Conservation (phyloP, 2,329 filamentous ascomycete genomes). For the Xylaria digitata region DNA sequence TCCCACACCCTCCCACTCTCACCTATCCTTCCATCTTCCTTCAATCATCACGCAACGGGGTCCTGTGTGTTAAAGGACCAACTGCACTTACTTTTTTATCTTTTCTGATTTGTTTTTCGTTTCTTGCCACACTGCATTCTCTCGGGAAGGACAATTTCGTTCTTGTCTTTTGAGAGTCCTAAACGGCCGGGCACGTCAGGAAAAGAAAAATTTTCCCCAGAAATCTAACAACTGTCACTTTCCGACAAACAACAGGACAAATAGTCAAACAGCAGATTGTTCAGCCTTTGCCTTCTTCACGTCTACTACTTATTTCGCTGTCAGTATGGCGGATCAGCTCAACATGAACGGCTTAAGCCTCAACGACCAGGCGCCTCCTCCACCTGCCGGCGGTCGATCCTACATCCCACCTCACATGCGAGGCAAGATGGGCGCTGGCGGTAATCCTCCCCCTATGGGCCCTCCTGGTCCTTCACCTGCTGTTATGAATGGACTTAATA, state of each 20-base stretch:
- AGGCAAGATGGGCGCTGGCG: slow-evolving; percentile 59
- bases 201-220: slow-evolving; percentile 44
- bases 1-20: slow-evolving; percentile 33
- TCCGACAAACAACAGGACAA: slow-evolving; percentile 32
- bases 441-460: slow-evolving; percentile 46
- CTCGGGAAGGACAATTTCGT: slow-evolving; percentile 47
- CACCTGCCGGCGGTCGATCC: slow-evolving; percentile 61
- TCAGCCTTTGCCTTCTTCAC: slow-evolving; percentile 30
- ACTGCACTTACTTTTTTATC: slow-evolving; percentile 37
- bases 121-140: slow-evolving; percentile 41
- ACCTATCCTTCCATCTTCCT: slow-evolving; percentile 27
- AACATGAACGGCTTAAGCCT: slow-evolving; percentile 83
- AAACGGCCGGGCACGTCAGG: slow-evolving; percentile 47
- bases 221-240: slow-evolving; percentile 26
- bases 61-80: slow-evolving; percentile 37
- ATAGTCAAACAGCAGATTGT: slow-evolving; percentile 28
- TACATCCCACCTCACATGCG: slow-evolving; percentile 91
- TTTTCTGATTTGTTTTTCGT: slow-evolving; percentile 40
- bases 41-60: slow-evolving; percentile 36
- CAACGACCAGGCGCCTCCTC: slow-evolving; percentile 57
- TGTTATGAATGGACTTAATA: slow-evolving; percentile 64
- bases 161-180: slow-evolving; percentile 46
- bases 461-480: slow-evolving; percentile 49
- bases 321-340: slow-evolving; percentile 83
- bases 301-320: slow-evolving; percentile 37